Percentiles rank a stretch among this genome's conserved stretches.
phyloP scores from a whole-genome alignment of 768 basidiomycete species.

The Amanita molliuscula region DNA sequence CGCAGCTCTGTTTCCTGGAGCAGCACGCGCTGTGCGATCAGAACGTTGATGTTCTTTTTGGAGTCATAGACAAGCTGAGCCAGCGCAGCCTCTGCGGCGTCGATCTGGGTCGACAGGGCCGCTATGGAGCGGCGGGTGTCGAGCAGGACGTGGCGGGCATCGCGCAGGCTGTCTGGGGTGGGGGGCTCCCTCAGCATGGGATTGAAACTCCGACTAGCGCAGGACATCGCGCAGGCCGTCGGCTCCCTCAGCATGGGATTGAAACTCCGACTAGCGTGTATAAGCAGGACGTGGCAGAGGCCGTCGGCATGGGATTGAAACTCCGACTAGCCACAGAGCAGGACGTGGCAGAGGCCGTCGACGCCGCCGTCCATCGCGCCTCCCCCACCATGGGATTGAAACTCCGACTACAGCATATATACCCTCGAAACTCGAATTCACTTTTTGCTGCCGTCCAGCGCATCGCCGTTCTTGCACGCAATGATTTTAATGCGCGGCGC shows the following conservation, averaged over 20 bases:
- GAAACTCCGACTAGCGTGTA: slow-evolving; percentile 8
- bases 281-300: slow-evolving; percentile 37
- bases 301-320: slow-evolving; percentile 26
- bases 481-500: slow-evolving; percentile 91
- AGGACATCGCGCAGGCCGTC: slow-evolving; percentile 38
- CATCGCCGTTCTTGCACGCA: slow-evolving; percentile 94
- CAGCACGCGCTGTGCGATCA: slow-evolving; percentile 36
- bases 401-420: too few relatives aligned
- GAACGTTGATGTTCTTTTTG: slow-evolving; percentile 39
- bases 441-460: slow-evolving; percentile 76
- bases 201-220: slow-evolving; percentile 8
- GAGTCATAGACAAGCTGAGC: slow-evolving; percentile 48
- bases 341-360: too few relatives aligned
- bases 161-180: slow-evolving; percentile 38
- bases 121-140: slow-evolving; percentile 20
- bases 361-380: too few relatives aligned
- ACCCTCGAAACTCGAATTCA: too few relatives aligned
- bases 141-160: slow-evolving; percentile 40
- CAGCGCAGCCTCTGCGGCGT: slow-evolving; percentile 42
- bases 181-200: slow-evolving; percentile 38
- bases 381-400: too few relatives aligned
- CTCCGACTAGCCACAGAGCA: too few relatives aligned
- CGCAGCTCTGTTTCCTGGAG: slow-evolving; percentile 39
- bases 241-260: slow-evolving; percentile 30
- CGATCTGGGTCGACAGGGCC: slow-evolving; percentile 36